Evolutionary conservation across 352 stramenopile genomes (phyloP), one percentile per base, ranked within the genome.

Genomic region (Phytophthora lateralis): DNA sequence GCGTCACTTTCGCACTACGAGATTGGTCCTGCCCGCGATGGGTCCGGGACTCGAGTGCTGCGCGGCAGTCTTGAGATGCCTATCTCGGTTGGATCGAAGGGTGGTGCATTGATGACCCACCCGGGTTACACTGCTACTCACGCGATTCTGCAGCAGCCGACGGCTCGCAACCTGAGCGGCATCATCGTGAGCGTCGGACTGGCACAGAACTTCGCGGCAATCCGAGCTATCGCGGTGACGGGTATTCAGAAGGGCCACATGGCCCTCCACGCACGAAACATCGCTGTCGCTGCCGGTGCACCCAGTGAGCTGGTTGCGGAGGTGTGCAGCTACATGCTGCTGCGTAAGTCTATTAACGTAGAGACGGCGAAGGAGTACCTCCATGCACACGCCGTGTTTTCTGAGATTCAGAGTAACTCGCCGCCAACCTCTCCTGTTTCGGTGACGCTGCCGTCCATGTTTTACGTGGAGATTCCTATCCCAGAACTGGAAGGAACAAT

Each of bases 211-310:
- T 91, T 95, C 61, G 88, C 85, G 1, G 88, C 88, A 18, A 80
- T 96, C 42, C 83, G 85, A 17, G 88, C 88, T 30, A 88, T 96
- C 35, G 88, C 88, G 8, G 84, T 93, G 71, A 94, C 83, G 27
- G 88, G 88, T 27, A 96, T 96, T 62, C 86, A 96, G 47, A 87
- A 90, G 49, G 86, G 86, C 43, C 86, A 95, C 75, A 95, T 95
- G 86, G 85, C 86, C 20, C 76, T 95, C 44, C 86, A 95, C 30
- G 86, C 86, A 18, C 81, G 86, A 59, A 95, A 95, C 65, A 93
- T 95, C 35, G 86, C 86, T 5, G 84, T 95, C 11, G 86, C 84
- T n/a, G 84, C 77, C 38, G 86, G 86, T 9, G 81, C 86, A 2
- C 82, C 84, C 5, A 88, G 84, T 35, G 83, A 93, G 54, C 64